Conservation (phyloP, 129 eudicot genomes). For the Calendula officinalis region DNA sequence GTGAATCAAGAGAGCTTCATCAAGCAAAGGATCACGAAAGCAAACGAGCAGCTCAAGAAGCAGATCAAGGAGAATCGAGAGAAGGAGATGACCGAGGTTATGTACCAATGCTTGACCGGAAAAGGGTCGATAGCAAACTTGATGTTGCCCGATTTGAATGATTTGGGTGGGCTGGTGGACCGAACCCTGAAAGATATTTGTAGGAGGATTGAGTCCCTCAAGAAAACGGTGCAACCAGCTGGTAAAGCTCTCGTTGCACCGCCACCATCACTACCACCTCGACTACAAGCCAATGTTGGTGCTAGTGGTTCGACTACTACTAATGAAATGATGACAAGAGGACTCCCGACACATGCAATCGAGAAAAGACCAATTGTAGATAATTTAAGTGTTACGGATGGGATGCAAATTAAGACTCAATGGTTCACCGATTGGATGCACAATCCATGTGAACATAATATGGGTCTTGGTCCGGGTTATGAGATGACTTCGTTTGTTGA, state of each 20-base stretch:
- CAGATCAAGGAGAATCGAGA: slow-evolving; percentile 45
- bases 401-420: slow-evolving; percentile 26
- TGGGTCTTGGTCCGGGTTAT: slow-evolving; percentile 32
- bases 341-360: slow-evolving; percentile 3
- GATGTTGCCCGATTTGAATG: slow-evolving; percentile 44
- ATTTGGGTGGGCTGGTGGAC: slow-evolving; percentile 48
- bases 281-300: slow-evolving; percentile 7
- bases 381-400: slow-evolving; percentile 15
- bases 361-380: slow-evolving; percentile 29
- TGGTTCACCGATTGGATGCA: slow-evolving; percentile 42
- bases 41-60: slow-evolving; percentile 34
- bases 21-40: slow-evolving; percentile 36
- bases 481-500: slow-evolving; percentile 27
- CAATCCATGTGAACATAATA: slow-evolving; percentile 30
- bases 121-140: slow-evolving; percentile 42
- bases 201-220: slow-evolving; percentile 34
- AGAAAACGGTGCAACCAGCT: background rate
- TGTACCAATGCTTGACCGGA: slow-evolving; percentile 53
- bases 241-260: slow-evolving; percentile 1
- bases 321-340: slow-evolving; percentile 24
- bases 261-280: slow-evolving; percentile 3
- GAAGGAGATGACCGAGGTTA: slow-evolving; percentile 49
- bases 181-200: slow-evolving; percentile 40
- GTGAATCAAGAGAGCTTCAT: slow-evolving; percentile 40
- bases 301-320: slow-evolving; percentile 3